These are phyloP conservation scores for Metschnikowia noctiluminum DNA, from an alignment of 805 yeast species.

Conservation along the genomic window DNA sequence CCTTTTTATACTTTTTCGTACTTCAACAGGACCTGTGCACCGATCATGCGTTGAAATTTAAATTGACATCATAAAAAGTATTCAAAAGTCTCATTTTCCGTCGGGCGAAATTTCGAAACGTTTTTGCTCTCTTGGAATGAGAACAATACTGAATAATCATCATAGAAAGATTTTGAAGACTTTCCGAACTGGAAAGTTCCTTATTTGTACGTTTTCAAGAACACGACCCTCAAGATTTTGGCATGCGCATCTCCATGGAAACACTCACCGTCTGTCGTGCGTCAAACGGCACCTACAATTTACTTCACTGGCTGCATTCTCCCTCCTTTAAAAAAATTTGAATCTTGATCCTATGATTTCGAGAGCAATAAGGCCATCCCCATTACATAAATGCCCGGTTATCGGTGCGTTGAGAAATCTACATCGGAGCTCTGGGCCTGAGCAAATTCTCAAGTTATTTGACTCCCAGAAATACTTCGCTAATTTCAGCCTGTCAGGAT, in stretches of 20 bases:
- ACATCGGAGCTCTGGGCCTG: conserved; percentile 16
- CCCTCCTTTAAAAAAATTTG: no score
- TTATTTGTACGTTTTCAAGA: neutral
- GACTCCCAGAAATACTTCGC: conserved; percentile 61
- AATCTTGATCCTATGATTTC: neutral
- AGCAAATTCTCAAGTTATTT: conserved; percentile 48
- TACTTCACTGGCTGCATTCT: neutral
- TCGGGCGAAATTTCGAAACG: no score
- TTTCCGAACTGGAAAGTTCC: neutral
- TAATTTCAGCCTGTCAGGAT: conserved; percentile 39
- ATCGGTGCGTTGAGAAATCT: neutral
- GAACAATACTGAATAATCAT: no score
- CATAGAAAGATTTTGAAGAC: no score
- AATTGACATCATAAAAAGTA: no score
- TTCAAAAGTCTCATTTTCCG: no score
- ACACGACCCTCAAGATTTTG: neutral
- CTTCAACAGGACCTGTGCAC: no score
- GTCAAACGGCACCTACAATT: neutral
- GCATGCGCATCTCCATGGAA: neutral
- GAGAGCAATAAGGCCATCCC: neutral
- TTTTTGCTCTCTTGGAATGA: no score
- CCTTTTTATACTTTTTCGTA: no score
- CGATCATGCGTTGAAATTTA: no score
- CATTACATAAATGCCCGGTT: neutral
- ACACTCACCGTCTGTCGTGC: neutral